Evolutionary conservation across 2,329 filamentous ascomycete genomes (phyloP).

Genomic region (Exutisphaerella laricina): DNA sequence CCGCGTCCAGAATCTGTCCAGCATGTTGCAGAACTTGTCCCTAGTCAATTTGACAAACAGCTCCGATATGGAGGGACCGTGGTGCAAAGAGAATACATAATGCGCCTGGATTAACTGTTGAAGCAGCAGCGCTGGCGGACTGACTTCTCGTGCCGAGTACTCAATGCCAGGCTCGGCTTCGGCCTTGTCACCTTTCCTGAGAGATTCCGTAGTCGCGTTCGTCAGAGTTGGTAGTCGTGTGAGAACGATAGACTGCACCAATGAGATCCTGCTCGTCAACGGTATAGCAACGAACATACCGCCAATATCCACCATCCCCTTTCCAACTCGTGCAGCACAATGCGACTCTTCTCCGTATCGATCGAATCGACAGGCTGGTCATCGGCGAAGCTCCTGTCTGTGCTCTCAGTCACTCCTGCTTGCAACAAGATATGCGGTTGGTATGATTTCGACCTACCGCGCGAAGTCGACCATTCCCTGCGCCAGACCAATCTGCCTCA

Average conservation of each 20-base stretch:
- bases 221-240: constrained; percentile 59
- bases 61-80: constrained; percentile 66
- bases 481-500: constrained; percentile 89
- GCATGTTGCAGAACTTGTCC: constrained; percentile 62
- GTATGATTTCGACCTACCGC: neutral
- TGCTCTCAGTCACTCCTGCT: constrained; percentile 25
- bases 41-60: constrained; percentile 63
- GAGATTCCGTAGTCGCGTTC: constrained; percentile 31
- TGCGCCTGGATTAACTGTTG: constrained; percentile 80
- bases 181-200: constrained; percentile 23
- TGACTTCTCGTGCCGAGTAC: constrained; percentile 86
- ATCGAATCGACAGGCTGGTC: constrained; percentile 73
- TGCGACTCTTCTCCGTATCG: constrained; percentile 82
- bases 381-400: constrained; percentile 65
- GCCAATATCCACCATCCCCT: constrained; percentile 92
- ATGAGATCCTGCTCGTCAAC: constrained; percentile 14
- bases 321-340: constrained; percentile 83
- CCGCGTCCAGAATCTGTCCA: constrained; percentile 76
- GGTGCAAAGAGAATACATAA: constrained; percentile 78
- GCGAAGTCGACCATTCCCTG: constrained; percentile 68
- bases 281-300: constrained; percentile 49
- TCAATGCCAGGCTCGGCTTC: constrained; percentile 50
- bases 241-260: constrained; percentile 66
- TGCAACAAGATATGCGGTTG: neutral
- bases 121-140: constrained; percentile 69